Percentiles rank a stretch among this genome's conserved stretches.
phyloP scores from a whole-genome alignment of 768 basidiomycete species.

The Serendipita vermifera region DNA sequence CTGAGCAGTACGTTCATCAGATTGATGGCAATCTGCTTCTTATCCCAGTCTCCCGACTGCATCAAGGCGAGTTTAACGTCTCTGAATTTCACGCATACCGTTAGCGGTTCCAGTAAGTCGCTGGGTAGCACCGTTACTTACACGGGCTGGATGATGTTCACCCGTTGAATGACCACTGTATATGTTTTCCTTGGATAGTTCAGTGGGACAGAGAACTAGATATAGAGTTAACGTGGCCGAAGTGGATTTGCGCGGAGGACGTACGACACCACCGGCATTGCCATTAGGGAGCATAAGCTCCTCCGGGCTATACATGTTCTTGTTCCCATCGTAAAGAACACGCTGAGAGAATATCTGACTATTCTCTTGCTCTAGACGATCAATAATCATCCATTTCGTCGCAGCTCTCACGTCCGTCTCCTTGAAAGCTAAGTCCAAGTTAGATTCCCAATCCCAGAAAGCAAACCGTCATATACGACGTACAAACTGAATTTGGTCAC shows the following conservation, averaged over 20 bases:
- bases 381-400: background rate
- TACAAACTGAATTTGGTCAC: no score
- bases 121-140: background rate
- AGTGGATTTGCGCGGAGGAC: background rate
- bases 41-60: background rate
- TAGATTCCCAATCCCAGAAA: no score
- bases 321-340: background rate
- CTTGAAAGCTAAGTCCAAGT: background rate
- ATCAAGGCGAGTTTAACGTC: background rate
- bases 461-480: no score
- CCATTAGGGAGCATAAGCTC: background rate
- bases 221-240: background rate
- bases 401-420: background rate
- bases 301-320: background rate
- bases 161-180: background rate
- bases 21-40: background rate
- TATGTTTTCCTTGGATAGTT: background rate
- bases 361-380: background rate
- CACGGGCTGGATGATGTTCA: background rate
- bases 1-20: background rate
- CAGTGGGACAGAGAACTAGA: background rate
- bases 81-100: background rate
- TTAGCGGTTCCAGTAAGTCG: background rate
- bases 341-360: background rate
- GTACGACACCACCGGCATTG: background rate